phyloP scores from a whole-genome alignment of 179 eudicot species.

The Amaranthus tricolor region DNA sequence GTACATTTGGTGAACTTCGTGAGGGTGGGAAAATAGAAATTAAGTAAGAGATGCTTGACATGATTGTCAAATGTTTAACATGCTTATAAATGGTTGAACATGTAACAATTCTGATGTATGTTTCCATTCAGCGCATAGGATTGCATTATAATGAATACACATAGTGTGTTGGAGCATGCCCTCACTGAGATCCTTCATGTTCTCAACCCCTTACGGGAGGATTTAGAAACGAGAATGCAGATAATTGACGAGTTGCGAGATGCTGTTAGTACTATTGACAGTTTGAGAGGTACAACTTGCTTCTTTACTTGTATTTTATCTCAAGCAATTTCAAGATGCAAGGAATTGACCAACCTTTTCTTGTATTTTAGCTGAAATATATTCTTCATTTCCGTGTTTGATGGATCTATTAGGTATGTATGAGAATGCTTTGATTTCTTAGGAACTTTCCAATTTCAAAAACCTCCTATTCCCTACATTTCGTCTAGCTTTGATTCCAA shows the following conservation, averaged over 20 bases:
- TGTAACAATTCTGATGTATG: neutral
- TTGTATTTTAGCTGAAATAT: too few species aligned
- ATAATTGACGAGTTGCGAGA: conserved; percentile 54
- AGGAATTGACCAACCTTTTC: too few species aligned
- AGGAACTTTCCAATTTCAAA: neutral
- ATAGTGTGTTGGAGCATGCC: conserved; percentile 43
- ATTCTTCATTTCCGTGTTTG: neutral
- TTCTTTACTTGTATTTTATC: neutral
- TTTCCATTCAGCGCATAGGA: conserved; percentile 10
- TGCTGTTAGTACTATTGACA: conserved; percentile 57
- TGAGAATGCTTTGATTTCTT: neutral
- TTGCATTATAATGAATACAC: conserved; percentile 28
- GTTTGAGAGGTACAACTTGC: conserved; percentile 68
- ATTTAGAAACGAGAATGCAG: conserved; percentile 52
- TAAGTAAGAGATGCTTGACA: too few species aligned
- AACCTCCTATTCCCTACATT: neutral
- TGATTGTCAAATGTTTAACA: too few species aligned
- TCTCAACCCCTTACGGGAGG: conserved; percentile 58
- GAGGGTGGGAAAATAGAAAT: too few species aligned
- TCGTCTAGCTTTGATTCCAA: neutral
- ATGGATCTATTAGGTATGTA: neutral
- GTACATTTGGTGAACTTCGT: too few species aligned
- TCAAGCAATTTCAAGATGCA: too few species aligned
- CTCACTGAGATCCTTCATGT: conserved; percentile 53
- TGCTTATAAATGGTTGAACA: neutral